phyloP scores from a whole-genome alignment of 768 basidiomycete genomes.

The Termitomyces sp. region DNA sequence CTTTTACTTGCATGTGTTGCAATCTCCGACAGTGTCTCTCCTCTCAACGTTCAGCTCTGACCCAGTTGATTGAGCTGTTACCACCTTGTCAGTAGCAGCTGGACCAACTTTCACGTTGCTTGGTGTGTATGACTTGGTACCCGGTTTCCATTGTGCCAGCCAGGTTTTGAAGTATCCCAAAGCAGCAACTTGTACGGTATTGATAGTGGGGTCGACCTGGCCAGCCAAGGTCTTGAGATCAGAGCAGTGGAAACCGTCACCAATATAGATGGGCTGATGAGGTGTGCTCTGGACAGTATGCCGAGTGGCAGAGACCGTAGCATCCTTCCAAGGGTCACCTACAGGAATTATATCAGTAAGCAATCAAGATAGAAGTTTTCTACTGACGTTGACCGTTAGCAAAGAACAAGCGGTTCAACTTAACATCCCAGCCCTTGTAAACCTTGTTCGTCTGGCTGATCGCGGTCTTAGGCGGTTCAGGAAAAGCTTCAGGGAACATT shows the following conservation, averaged over 20 bases:
- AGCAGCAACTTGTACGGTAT: conserved; percentile 51
- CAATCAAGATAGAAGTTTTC: neutral
- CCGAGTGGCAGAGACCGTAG: conserved; percentile 61
- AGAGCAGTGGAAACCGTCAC: conserved; percentile 69
- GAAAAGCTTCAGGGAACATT: conserved; percentile 64
- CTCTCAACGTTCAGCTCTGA: conserved; percentile 43
- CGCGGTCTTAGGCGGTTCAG: conserved; percentile 42
- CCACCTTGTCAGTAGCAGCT: conserved; percentile 1
- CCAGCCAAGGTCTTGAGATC: conserved; percentile 48
- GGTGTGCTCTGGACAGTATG: conserved; percentile 45
- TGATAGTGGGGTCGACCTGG: conserved; percentile 47
- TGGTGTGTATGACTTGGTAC: conserved; percentile 2
- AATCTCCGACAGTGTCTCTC: conserved; percentile 58
- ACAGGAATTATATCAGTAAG: neutral
- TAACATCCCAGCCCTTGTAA: conserved; percentile 65
- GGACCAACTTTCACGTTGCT: neutral
- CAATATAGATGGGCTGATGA: conserved; percentile 53
- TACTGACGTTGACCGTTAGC: conserved; percentile 65
- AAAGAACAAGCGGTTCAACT: conserved; percentile 60
- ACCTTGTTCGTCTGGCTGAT: conserved; percentile 40
- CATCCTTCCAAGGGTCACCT: conserved; percentile 77
- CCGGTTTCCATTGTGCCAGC: conserved; percentile 46
- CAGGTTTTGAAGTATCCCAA: conserved; percentile 54
- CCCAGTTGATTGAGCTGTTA: neutral
- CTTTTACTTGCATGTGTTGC: conserved; percentile 60